Evolutionary conservation across 441 rosid species (phyloP).

Genomic region (Monsonia emarginata): DNA sequence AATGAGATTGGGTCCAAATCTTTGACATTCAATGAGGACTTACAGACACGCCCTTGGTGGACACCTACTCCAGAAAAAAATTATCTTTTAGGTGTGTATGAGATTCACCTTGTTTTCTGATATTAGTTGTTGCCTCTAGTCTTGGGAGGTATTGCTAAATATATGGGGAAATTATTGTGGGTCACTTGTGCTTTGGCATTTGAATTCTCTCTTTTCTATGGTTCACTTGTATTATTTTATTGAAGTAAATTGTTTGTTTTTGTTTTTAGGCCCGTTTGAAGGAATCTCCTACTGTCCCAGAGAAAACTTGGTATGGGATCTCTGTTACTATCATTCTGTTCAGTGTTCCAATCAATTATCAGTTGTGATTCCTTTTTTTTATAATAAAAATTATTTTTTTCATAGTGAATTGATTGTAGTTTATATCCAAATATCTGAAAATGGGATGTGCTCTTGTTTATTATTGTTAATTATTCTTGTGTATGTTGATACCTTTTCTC

Average conservation of each 20-base stretch:
- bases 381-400: no score
- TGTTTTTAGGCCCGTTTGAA: constrained; percentile 74
- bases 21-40: constrained; percentile 78
- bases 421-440: no score
- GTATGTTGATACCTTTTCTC: no score
- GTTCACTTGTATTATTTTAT: constrained; percentile 12
- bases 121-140: constrained; percentile 1
- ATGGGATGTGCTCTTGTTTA: no score
- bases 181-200: not conserved
- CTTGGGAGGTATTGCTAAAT: constrained; percentile 3
- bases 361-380: no score
- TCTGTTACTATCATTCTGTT: constrained; percentile 1
- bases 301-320: constrained; percentile 48
- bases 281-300: constrained; percentile 59
- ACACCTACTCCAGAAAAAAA: constrained; percentile 80
- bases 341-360: not conserved
- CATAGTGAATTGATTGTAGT: no score
- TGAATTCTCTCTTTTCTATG: not conserved
- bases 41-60: constrained; percentile 96
- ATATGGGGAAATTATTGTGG: not conserved
- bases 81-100: constrained; percentile 61
- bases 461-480: no score
- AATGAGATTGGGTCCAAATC: constrained; percentile 64
- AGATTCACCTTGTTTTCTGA: not conserved
- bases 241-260: not conserved